Conservation (phyloP, 176 grass and related monocot species). For the Oropetium thomaeum region DNA sequence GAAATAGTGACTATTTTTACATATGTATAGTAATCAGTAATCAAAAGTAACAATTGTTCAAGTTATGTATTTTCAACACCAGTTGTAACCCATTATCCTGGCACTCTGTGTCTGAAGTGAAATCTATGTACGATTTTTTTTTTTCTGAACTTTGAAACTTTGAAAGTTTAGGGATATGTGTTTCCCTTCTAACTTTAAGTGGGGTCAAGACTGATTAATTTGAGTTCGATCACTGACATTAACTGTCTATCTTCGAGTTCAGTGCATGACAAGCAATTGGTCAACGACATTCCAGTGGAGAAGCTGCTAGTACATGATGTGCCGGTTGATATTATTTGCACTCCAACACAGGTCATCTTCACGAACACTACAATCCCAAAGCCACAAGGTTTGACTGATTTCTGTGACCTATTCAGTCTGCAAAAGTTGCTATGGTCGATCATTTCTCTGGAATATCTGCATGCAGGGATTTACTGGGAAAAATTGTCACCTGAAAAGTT, state of each 20-base stretch:
- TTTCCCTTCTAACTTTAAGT: not conserved
- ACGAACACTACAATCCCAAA: slow-evolving; percentile 81
- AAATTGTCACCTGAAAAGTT: slow-evolving; percentile 90
- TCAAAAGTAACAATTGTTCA: not conserved
- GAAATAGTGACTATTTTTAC: not conserved
- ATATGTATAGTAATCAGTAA: not conserved
- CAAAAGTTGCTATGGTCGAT: not conserved
- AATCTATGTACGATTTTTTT: not conserved
- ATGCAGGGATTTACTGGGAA: slow-evolving; percentile 89
- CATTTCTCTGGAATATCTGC: slow-evolving; percentile 1
- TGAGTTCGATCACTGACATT: not conserved
- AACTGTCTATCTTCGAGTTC: slow-evolving; percentile 6
- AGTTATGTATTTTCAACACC: not conserved
- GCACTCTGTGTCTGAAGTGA: not conserved
- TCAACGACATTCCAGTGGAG: slow-evolving; percentile 80
- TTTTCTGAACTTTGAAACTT: slow-evolving; percentile 7
- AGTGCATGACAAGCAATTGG: slow-evolving; percentile 98
- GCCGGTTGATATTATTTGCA: slow-evolving; percentile 89
- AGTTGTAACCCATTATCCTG: not conserved
- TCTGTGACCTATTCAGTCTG: not conserved
- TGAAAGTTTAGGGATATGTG: not conserved
- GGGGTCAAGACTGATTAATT: not conserved
- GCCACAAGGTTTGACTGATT: slow-evolving; percentile 64
- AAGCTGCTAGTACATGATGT: slow-evolving; percentile 96
- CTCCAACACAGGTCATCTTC: slow-evolving; percentile 84